Percentiles rank a stretch among this genome's conserved stretches.
Evolutionary conservation across 495 filamentous ascomycete species (phyloP).

Genomic region (Cercophora sp.): DNA sequence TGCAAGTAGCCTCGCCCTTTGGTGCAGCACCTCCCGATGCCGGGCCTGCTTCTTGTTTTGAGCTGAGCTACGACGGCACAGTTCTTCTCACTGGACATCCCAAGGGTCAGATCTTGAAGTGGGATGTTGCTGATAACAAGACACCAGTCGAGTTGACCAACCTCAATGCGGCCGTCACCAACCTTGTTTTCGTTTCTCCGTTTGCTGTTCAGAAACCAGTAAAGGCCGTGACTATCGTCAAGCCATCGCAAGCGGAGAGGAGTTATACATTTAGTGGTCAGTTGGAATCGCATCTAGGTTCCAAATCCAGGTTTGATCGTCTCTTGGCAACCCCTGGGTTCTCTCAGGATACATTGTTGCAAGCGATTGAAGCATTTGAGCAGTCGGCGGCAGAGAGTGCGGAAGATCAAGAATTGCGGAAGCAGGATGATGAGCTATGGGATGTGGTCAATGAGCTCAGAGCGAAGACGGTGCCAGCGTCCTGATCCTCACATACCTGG

Average conservation of each 20-base stretch:
- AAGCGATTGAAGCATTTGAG: conserved; percentile 28
- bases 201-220: conserved; percentile 47
- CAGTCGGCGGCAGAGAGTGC: conserved; percentile 24
- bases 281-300: conserved; percentile 41
- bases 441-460: too few species aligned
- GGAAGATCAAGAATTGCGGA: conserved; percentile 40
- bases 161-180: conserved; percentile 74
- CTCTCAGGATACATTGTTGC: conserved; percentile 23
- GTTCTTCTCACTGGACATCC: conserved; percentile 75
- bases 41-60: conserved; percentile 59
- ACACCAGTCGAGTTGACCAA: conserved; percentile 61
- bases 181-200: conserved; percentile 64
- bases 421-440: conserved; percentile 51
- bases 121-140: conserved; percentile 60
- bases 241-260: conserved; percentile 63
- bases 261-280: conserved; percentile 69
- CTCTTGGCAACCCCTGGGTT: conserved; percentile 39
- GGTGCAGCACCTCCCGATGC: conserved; percentile 55
- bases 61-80: conserved; percentile 77
- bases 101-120: conserved; percentile 70
- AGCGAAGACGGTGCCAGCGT: too few species aligned
- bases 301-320: conserved; percentile 34
- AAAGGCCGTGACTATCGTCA: conserved; percentile 60
- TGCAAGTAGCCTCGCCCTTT: conserved; percentile 61
- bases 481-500: too few species aligned